These are phyloP conservation scores for Emydomyces testavorans DNA, from an alignment of 2,329 filamentous ascomycete species.

Conservation along the genomic window DNA sequence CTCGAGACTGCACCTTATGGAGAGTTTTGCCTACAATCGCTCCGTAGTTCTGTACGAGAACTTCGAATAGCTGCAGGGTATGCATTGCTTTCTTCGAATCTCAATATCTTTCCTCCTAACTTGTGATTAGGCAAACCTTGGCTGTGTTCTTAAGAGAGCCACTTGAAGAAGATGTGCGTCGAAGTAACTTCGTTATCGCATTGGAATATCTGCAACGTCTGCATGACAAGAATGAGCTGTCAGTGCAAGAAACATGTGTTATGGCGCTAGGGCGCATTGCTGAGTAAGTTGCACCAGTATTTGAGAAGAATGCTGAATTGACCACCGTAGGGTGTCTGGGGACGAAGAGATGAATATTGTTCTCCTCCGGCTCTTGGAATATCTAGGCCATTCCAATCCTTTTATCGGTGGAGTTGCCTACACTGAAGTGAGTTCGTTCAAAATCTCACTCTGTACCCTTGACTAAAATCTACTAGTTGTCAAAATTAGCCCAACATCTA, in stretches of 20 bases:
- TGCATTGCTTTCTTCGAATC: conserved; percentile 4
- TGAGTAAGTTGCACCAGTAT: conserved; percentile 37
- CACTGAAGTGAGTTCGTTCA: conserved; percentile 50
- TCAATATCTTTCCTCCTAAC: conserved; percentile 16
- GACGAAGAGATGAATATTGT: conserved; percentile 81
- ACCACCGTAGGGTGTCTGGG: conserved; percentile 47
- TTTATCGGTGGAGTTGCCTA: conserved; percentile 72
- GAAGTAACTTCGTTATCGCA: conserved; percentile 56
- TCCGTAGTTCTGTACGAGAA: conserved; percentile 76
- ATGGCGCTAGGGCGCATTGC: conserved; percentile 79
- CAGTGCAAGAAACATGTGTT: conserved; percentile 71
- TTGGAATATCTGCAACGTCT: conserved; percentile 61
- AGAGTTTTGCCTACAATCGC: conserved; percentile 67
- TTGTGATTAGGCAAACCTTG: conserved; percentile 46
- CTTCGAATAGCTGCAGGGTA: conserved; percentile 68
- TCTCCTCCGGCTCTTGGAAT: conserved; percentile 71
- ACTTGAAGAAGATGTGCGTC: conserved; percentile 39
- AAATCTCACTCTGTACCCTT: not conserved
- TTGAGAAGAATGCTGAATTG: conserved; percentile 10
- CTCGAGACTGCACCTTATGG: conserved; percentile 57
- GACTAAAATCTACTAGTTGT: conserved; percentile 39
- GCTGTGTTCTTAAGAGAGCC: conserved; percentile 51
- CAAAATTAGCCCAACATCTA: conserved; percentile 57
- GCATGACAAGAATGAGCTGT: conserved; percentile 55
- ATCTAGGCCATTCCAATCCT: conserved; percentile 70